phyloP scores from a whole-genome alignment of 2,329 filamentous ascomycete genomes.

The Botrytis byssoidea region DNA sequence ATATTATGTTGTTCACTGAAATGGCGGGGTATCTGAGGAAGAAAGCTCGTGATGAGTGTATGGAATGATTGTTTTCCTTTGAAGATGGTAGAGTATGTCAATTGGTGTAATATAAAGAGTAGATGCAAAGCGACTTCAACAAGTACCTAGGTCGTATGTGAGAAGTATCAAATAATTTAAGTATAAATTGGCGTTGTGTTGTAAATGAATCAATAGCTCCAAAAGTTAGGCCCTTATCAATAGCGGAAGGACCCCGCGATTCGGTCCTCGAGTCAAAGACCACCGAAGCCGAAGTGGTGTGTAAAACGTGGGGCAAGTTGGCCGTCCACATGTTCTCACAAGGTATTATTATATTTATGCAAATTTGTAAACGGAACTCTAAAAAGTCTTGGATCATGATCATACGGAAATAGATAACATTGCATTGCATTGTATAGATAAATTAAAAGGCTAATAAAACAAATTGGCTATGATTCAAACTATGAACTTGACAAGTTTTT shows the following conservation, averaged over 20 bases:
- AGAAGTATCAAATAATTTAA: not conserved
- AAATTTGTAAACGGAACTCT: not conserved
- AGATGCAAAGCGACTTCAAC: not conserved
- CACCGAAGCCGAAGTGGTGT: conserved; percentile 22
- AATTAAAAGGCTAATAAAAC: conserved; percentile 2
- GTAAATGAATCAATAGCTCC: not conserved
- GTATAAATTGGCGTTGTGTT: not conserved
- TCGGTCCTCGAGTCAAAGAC: conserved; percentile 26
- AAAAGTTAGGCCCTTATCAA: not conserved
- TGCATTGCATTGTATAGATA: not conserved
- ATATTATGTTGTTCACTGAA: not conserved
- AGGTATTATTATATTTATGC: not conserved
- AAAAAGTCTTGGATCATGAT: not conserved
- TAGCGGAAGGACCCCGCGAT: conserved; percentile 27
- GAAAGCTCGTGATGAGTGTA: not conserved
- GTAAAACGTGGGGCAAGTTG: conserved; percentile 14
- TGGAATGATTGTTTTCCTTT: not conserved
- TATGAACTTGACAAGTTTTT: conserved; percentile 30
- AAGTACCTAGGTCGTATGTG: not conserved
- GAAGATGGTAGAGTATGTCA: not conserved
- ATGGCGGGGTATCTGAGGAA: not conserved
- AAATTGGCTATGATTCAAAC: conserved; percentile 11
- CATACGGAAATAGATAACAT: not conserved
- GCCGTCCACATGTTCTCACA: not conserved
- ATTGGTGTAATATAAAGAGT: not conserved